Evolutionary conservation across 345 rosid species (phyloP).

Genomic region (Turritis glabra): DNA sequence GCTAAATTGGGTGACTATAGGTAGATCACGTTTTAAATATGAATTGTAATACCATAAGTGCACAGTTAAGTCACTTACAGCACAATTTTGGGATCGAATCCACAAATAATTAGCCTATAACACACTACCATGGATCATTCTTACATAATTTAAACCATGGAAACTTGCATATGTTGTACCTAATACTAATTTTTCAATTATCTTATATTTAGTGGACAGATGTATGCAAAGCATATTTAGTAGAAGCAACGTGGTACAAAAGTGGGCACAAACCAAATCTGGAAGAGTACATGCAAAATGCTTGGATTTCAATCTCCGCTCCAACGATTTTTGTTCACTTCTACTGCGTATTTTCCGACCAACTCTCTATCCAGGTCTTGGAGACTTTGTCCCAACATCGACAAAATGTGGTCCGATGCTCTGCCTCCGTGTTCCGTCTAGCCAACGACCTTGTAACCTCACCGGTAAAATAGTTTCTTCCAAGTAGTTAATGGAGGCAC

Average conservation of each 20-base stretch:
- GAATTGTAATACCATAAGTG: too few species aligned
- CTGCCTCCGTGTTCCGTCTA: constrained; percentile 36
- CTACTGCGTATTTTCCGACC: constrained; percentile 20
- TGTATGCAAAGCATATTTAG: constrained; percentile 34
- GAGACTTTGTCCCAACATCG: constrained; percentile 15
- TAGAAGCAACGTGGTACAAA: constrained; percentile 51
- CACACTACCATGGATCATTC: background rate
- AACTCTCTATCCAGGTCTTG: constrained; percentile 24
- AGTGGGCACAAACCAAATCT: constrained; percentile 40
- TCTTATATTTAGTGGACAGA: constrained; percentile 44
- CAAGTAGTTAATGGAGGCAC: background rate
- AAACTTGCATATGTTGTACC: background rate
- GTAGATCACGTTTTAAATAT: too few species aligned
- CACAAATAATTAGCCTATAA: too few species aligned
- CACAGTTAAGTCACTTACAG: too few species aligned
- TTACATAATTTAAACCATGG: background rate
- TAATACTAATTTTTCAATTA: background rate
- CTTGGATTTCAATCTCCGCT: constrained; percentile 33
- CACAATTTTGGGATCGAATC: too few species aligned
- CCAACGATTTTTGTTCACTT: constrained; percentile 26
- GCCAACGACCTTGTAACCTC: constrained; percentile 4
- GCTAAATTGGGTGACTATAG: too few species aligned
- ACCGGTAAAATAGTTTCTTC: background rate
- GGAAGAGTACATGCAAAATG: constrained; percentile 49
- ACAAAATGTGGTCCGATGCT: constrained; percentile 16